A percentile compares a stretch with the other conserved stretches of the same genome.
phyloP scores from a whole-genome alignment of 2,329 filamentous ascomycete genomes.

The Periconia sp. region DNA sequence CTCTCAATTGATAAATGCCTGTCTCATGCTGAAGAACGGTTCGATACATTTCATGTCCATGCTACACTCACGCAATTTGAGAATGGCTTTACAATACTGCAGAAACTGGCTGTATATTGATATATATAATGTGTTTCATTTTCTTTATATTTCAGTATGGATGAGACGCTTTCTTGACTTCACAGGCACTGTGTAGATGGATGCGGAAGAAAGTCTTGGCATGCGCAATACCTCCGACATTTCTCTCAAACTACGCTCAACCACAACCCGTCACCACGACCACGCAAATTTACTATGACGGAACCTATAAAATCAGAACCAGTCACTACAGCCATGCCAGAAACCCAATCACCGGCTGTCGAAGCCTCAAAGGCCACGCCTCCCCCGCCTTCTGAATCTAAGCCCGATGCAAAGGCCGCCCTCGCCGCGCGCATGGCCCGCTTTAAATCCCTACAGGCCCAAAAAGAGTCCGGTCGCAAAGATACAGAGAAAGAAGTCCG shows the following conservation, averaged over 20 bases:
- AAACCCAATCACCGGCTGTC: neutral
- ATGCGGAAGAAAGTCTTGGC: too few relatives aligned
- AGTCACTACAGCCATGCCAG: neutral
- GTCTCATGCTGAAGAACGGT: too few relatives aligned
- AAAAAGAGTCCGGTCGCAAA: slow-evolving; percentile 63
- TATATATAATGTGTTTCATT: too few relatives aligned
- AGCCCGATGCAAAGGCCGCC: slow-evolving; percentile 35
- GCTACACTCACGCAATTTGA: too few relatives aligned
- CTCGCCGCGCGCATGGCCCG: slow-evolving; percentile 62
- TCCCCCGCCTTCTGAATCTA: neutral
- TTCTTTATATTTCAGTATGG: too few relatives aligned
- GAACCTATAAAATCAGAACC: slow-evolving; percentile 2
- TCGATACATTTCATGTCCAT: too few relatives aligned
- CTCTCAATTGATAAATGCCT: too few relatives aligned
- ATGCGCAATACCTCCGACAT: slow-evolving; percentile 2
- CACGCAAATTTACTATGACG: too few relatives aligned
- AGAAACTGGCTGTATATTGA: too few relatives aligned
- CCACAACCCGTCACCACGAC: neutral
- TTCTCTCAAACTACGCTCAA: slow-evolving; percentile 1
- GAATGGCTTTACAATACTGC: too few relatives aligned
- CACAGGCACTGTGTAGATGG: too few relatives aligned
- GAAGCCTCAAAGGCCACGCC: neutral
- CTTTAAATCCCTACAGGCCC: slow-evolving; percentile 86
- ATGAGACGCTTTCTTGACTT: too few relatives aligned
- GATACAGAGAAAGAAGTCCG: slow-evolving; percentile 60